Base-by-base conservation (phyloP, 108 stramenopile species). In the Bacterosira constricta region DNA sequence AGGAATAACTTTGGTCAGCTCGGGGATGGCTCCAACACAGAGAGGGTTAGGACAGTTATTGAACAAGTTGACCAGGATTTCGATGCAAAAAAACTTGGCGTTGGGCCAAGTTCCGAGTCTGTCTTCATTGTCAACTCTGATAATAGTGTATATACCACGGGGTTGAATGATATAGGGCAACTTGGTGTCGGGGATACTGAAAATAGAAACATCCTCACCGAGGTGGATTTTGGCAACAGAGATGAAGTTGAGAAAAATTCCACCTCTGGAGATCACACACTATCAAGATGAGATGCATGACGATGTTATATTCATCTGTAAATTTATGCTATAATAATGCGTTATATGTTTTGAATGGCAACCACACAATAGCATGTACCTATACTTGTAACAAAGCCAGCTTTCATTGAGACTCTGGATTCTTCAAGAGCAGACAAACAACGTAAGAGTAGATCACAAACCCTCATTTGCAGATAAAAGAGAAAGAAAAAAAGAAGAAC, bases 1-100 rank as follows among this genome's bases (percentile, higher is more conserved):
- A 79, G 76, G 34, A 74, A 85, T 25, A 80, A 85, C 30, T 77
- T 70, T 45, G 82, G 75, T 2, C 78, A 79, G 47, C 58, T 79
- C 27, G 78, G 73, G 1, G 73, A 79, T 54, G 73, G 68, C 11
- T 69, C 35, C 31, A 80, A 69, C 35, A 51, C 50, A 1, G 82
- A 83, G 49, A 58, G 51, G 63, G 11, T 80, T 52, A 31, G 73
- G 41, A 61, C 74, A 30, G 60, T 63, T 3, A 63, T 71, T 6
- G 49, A 63, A 3, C 54, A 65, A 10, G 52, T 67, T 38, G 58
- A 70, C 0, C 59, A 60, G 29, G 45, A 38, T 15, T 35, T 62
- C 49, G 71, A 70, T 0, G 46, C 72, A 38, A 51, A 25, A 1
- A 61, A 23, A 30, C 59, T 79, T 34, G 64, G 70, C 42, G 51